Base-by-base conservation (phyloP, 2,329 filamentous ascomycete species). In the Pestalotiopsis sp. region DNA sequence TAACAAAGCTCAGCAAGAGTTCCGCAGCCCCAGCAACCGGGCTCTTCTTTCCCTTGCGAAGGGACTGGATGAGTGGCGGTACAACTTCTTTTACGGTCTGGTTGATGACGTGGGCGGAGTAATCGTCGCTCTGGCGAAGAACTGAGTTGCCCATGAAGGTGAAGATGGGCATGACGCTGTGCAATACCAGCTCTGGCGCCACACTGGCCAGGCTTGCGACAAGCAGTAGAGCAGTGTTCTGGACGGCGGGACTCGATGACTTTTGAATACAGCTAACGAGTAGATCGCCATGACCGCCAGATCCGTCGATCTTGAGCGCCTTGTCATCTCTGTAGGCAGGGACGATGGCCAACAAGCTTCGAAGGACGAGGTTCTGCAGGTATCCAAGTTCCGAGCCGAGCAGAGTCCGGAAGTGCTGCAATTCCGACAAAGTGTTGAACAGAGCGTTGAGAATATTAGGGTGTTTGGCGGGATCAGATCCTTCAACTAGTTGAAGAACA, bases 101-200 rank as follows among this genome's bases (percentile, higher is more conserved):
- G 75, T 97, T 94, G 68, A 98, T 95, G 40, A 99, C 95, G 78
- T 97, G 93, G 13, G 95, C 94, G 25, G 96, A 98, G 82, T 98
- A 98, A 74, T 98, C 95, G 75, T 99, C 97, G 74, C 93, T 94
- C 81, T 98, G 95, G 63, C 93, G 91, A 64, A 99, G 87, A 23
- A 98, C 91, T 3, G 93, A 97, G 58, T 92, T 92, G 57, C 95
- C 94, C 91, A 98, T 98, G 78, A 98, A 98, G 0, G 96, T 98
- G 82, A 99, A 99, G 66, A 99, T 95, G 13, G 96, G 96, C 96
- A 99, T 99, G 66, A 99, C 93, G 74, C 94, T 98, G 81, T 99
- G 95, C 68, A 99, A 86, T 3, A 99, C 93, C 62, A 97, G 84
- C 78, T 97, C 95, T 0, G 97, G 96, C 0, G 94, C 93, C 73